These are phyloP conservation scores for Xerocomellus amylosporus DNA, from an alignment of 768 basidiomycete species.

Conservation along the genomic window DNA sequence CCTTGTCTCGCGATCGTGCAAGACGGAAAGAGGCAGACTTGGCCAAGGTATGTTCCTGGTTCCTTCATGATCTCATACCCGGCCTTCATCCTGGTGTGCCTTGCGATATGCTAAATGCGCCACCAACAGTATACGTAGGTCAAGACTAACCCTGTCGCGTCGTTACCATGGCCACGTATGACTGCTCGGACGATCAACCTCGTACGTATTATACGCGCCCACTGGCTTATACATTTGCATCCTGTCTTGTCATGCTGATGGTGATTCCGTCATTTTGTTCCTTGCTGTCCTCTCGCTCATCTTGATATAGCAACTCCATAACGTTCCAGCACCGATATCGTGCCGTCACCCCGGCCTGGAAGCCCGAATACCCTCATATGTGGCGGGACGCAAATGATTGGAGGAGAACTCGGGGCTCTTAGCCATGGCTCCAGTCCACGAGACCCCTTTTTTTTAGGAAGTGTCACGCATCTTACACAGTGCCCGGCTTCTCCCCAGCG, in stretches of 20 bases:
- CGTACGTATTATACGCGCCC: neutral
- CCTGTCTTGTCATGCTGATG: neutral
- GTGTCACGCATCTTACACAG: too few species aligned
- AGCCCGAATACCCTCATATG: too few species aligned
- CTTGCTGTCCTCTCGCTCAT: neutral
- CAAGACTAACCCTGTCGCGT: neutral
- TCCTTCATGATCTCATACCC: neutral
- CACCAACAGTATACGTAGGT: neutral
- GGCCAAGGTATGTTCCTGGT: neutral
- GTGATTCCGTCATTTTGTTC: neutral
- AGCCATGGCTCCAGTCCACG: too few species aligned
- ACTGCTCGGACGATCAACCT: neutral
- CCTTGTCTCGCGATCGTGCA: neutral
- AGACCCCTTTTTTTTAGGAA: too few species aligned
- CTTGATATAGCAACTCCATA: neutral
- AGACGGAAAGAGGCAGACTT: neutral
- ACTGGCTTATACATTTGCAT: neutral
- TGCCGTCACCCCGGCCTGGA: too few species aligned
- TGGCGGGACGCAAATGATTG: too few species aligned
- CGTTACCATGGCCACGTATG: neutral
- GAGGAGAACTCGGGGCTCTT: too few species aligned
- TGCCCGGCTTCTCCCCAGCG: too few species aligned
- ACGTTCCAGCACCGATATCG: too few species aligned
- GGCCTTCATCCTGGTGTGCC: neutral
- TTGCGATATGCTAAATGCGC: neutral